Evolutionary conservation across 1,284 basidiomycete species (phyloP), one percentile per base, ranked within the genome.

Genomic region (Cronartium quercuum): DNA sequence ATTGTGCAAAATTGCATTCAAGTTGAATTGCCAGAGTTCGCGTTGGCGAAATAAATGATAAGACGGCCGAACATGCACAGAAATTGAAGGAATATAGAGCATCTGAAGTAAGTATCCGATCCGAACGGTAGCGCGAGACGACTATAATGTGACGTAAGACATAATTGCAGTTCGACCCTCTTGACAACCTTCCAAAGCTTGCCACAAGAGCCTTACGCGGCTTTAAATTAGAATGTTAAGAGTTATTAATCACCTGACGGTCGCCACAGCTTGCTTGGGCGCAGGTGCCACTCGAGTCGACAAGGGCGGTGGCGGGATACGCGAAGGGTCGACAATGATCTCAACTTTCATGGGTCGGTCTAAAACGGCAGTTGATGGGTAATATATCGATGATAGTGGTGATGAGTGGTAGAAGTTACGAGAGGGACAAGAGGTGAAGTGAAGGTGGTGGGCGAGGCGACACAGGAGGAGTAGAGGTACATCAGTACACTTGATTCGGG

Each of bases 291-390:
- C 70, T 51, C 70, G 34, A n/a, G 70, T 73, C 24, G 70, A 66
- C 38, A 73, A 47, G 7, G 70, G 70, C 21, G 70, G 47, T 6
- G 70, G 70, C 38, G 70, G 70, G 18, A 73, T 73, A 24, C 70
- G 42, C 21, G 62, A 47, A n/a, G 63, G 70, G 35, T 73, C 70
- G 40, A 73, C 42, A 12, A 73, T 44, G 38, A 73, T 65, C 60
- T 73, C 70, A 29, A 73, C 70, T 66, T 66, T 65, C 70, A 73
- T 73, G 38, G 70, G 70, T 65, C 70, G 70, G 42, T 73, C 70
- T 73, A 47, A 35, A 41, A 55, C n/a, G 42, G 9, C 21, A 24
- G 38, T 18, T 21, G 60, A n/a, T 34, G 57, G 34, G 55, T 38
- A 57, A n/a, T 40, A 68, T 29, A 58, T 10, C 21, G 42, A 57